phyloP scores from a whole-genome alignment of 1,284 basidiomycete genomes.

The Rhizoctonia solani region DNA sequence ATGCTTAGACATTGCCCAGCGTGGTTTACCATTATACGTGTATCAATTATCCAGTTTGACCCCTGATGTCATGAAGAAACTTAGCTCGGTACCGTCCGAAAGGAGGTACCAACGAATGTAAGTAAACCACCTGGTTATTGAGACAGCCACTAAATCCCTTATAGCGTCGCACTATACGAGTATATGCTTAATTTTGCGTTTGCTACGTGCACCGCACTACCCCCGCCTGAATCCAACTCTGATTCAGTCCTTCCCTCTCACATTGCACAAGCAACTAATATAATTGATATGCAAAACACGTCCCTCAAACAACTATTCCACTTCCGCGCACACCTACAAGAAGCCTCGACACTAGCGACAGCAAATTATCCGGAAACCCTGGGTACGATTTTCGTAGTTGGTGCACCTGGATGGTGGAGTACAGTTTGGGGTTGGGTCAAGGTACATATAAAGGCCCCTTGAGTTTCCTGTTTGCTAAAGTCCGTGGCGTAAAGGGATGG shows the following conservation, averaged over 20 bases:
- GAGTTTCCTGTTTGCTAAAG: too few relatives aligned
- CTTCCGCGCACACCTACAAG: conserved; percentile 68
- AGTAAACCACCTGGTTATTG: conserved; percentile 43
- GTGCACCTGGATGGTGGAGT: conserved; percentile 75
- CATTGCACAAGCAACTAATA: conserved; percentile 49
- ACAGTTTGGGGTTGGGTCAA: conserved; percentile 81
- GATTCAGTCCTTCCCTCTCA: conserved; percentile 39
- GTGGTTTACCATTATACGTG: conserved; percentile 72
- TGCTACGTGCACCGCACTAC: conserved; percentile 66
- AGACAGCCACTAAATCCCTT: conserved; percentile 33
- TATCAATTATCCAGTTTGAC: conserved; percentile 63
- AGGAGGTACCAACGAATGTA: conserved; percentile 72
- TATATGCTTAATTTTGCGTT: conserved; percentile 65
- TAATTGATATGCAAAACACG: conserved; percentile 69
- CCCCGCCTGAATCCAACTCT: conserved; percentile 61
- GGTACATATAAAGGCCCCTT: too few relatives aligned
- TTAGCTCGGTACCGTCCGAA: conserved; percentile 57
- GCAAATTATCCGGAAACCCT: conserved; percentile 73
- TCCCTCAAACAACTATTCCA: conserved; percentile 68
- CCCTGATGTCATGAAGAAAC: conserved; percentile 58
- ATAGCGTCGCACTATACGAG: conserved; percentile 64
- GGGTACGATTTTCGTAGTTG: conserved; percentile 58
- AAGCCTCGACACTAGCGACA: conserved; percentile 71
- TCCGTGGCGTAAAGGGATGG: conserved; percentile 66
- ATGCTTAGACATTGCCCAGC: conserved; percentile 46